A percentile compares a stretch with the other conserved stretches of the same genome.
These are phyloP conservation scores for Metschnikowia drakensbergensis DNA, from an alignment of 805 yeast genomes.

Conservation along the genomic window DNA sequence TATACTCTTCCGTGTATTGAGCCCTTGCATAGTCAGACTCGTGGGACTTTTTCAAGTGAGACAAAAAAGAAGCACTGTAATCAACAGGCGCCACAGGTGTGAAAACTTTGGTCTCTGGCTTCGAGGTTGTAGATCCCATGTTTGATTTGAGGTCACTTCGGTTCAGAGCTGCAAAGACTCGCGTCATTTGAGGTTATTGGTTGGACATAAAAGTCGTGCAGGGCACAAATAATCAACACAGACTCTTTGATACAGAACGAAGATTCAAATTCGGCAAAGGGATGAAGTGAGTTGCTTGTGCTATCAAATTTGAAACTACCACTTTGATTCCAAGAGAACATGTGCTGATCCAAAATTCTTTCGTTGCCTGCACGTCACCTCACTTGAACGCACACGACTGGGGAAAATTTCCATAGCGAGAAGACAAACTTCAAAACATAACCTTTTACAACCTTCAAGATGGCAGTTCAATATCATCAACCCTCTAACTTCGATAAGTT, in stretches of 20 bases:
- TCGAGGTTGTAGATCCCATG: constrained; percentile 62
- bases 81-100: constrained; percentile 66
- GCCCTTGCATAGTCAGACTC: constrained; percentile 72
- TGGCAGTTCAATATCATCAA: constrained; percentile 35
- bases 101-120: constrained; percentile 62
- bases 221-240: neutral
- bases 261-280: neutral
- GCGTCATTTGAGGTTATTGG: constrained; percentile 3
- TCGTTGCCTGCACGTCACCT: constrained; percentile 4
- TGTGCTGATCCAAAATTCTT: neutral
- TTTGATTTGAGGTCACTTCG: neutral
- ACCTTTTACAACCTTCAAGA: constrained; percentile 1
- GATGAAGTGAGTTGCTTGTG: neutral
- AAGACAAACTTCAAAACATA: neutral
- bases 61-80: constrained; percentile 58
- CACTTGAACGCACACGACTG: constrained; percentile 3
- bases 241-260: neutral
- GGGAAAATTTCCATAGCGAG: constrained; percentile 4
- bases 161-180: neutral
- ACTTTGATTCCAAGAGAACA: neutral
- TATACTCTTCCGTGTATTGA: constrained; percentile 61
- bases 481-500: constrained; percentile 93
- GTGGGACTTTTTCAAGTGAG: constrained; percentile 56
- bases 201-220: constrained; percentile 8
- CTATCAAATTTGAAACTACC: neutral